Percentiles rank a stretch among this genome's conserved stretches.
These are phyloP conservation scores for Saccharomyces uvarum DNA, from an alignment of 1,139 yeast species.

Conservation along the genomic window DNA sequence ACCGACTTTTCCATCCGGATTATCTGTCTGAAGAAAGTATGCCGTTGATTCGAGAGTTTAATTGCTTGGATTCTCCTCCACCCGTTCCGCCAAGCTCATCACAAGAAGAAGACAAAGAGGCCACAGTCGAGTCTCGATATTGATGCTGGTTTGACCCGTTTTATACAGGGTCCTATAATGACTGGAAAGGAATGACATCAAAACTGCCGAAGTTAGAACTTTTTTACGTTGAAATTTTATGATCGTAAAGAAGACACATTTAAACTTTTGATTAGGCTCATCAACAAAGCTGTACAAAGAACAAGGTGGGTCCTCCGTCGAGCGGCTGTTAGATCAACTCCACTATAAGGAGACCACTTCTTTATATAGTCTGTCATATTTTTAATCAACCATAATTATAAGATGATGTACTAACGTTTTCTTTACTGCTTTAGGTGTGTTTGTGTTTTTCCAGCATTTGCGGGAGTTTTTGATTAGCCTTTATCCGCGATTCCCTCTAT, in stretches of 20 bases:
- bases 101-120: not conserved
- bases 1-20: not conserved
- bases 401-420: not conserved
- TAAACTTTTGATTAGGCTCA: too few species aligned
- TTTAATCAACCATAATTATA: not conserved
- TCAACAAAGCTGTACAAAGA: not conserved
- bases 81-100: not conserved
- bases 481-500: not conserved
- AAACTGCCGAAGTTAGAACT: not conserved
- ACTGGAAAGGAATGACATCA: not conserved
- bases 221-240: too few species aligned
- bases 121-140: not conserved
- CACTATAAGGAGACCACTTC: not conserved
- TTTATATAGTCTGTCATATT: not conserved
- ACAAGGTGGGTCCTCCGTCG: not conserved
- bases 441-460: not conserved
- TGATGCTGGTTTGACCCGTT: not conserved
- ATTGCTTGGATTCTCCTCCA: not conserved
- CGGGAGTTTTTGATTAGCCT: too few species aligned
- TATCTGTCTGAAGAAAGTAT: not conserved
- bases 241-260: not conserved
- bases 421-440: not conserved
- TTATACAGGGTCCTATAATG: not conserved
- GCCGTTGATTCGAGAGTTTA: not conserved
- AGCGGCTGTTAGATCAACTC: not conserved